Base-by-base conservation (phyloP, 1,284 basidiomycete genomes). In the Volvariella volvacea region DNA sequence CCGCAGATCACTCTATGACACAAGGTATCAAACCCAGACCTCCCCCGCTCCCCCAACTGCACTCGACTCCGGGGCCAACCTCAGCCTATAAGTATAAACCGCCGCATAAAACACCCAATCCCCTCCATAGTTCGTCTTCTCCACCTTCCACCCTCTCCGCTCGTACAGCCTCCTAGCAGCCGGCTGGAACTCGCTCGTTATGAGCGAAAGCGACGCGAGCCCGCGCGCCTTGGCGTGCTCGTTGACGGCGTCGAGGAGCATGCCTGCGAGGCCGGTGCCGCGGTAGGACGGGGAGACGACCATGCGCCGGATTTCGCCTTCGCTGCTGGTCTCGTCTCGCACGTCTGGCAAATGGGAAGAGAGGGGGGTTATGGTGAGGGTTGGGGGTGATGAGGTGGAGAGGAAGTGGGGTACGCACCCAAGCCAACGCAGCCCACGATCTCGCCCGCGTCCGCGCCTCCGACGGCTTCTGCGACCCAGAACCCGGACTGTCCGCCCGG, bases 231-330 rank as follows among this genome's bases (percentile, higher is more conserved):
- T 41, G 1, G 57, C 56, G 41, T 56, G 55, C 8, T 39, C 46
- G 16, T 58, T 43, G n/a, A 53, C 48, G 0, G 42, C 45, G 19
- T 42, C 20, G 10, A 57, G 42, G 4, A 61, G 53, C 8, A 46
- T 41, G 1, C 31, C 25, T 10, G 52, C 56, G 16, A 59, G 51
- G 2, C 59, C 59, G 14, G 39, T 48, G 36, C 57, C 40, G 2
- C 56, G 54, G 40, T 54, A 45, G 16, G 48, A 22, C 4, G 53
- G 54, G 0, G 58, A 59, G 6, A 57, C 55, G 25, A 52, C 45
- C 54, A 59, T 53, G 14, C 57, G 48, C 2, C 57, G 54, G 2
- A 59, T 39, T 40, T 58, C 57, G 36, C 16, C 16, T 38, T 8
- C 19, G 36, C 8, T n/a, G 9, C 19, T 38, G 9, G 8, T 9